Evolutionary conservation across 208 protist species (phyloP).

Genomic region (Acanthamoeba royreba): DNA sequence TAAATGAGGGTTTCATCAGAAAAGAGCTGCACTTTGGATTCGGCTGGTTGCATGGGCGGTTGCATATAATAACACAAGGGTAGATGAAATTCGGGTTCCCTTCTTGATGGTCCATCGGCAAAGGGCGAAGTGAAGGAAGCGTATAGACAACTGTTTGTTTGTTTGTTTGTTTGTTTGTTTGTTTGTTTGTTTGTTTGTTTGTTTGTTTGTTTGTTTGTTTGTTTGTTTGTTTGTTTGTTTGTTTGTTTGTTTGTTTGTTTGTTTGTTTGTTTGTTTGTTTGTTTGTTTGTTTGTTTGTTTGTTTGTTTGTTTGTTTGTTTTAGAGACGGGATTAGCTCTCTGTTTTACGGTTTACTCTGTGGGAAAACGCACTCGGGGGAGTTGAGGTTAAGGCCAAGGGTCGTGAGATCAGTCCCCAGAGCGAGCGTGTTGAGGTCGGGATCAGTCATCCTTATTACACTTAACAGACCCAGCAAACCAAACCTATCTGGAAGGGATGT

Average conservation of each 20-base stretch:
- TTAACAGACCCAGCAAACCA: constrained; percentile 82
- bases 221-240: too few species aligned
- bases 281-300: too few species aligned
- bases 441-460: constrained; percentile 84
- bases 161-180: too few species aligned
- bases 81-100: constrained; percentile 82
- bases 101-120: constrained; percentile 61
- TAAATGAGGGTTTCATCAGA: constrained; percentile 95
- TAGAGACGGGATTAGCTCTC: too few species aligned
- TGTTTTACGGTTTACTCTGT: neutral
- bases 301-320: constrained; percentile 21
- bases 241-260: too few species aligned
- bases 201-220: too few species aligned
- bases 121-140: constrained; percentile 84
- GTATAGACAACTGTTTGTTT: constrained; percentile 78
- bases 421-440: constrained; percentile 84
- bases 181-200: too few species aligned
- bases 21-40: constrained; percentile 67
- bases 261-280: too few species aligned
- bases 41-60: constrained; percentile 55
- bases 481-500: constrained; percentile 51
- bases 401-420: constrained; percentile 86
- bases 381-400: constrained; percentile 87
- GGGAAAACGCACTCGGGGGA: constrained; percentile 71
- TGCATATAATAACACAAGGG: constrained; percentile 81